Conservation (phyloP, 805 yeast genomes). For the Scheffersomyces spartinae region DNA sequence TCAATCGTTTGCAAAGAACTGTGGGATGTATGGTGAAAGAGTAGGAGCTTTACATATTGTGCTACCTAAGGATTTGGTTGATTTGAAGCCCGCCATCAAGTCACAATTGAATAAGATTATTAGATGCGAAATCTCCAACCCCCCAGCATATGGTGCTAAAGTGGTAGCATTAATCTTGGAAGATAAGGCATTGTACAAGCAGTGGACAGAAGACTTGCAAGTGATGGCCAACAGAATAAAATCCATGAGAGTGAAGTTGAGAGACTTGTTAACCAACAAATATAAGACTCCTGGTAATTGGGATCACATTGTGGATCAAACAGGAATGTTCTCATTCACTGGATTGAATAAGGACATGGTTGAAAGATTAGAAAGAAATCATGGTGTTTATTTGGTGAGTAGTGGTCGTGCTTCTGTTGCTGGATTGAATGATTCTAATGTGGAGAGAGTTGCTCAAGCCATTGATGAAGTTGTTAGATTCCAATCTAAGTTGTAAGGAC, state of each 20-base stretch:
- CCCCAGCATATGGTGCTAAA: constrained; percentile 94
- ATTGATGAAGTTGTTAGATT: constrained; percentile 63
- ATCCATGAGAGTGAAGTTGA: constrained; percentile 63
- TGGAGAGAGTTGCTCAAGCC: constrained; percentile 67
- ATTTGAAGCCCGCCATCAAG: constrained; percentile 43
- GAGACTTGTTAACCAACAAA: constrained; percentile 39
- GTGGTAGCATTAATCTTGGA: constrained; percentile 67
- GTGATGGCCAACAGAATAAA: constrained; percentile 82
- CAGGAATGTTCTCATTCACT: constrained; percentile 95
- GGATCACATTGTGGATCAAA: constrained; percentile 84
- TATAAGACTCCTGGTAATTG: constrained; percentile 80
- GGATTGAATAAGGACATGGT: constrained; percentile 76
- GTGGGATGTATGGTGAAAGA: constrained; percentile 97
- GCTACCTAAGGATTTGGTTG: constrained; percentile 30
- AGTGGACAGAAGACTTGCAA: constrained; percentile 77
- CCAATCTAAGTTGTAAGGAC: too few species aligned
- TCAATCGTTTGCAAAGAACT: constrained; percentile 94
- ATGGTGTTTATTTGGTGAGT: constrained; percentile 69
- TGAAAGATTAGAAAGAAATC: constrained; percentile 59
- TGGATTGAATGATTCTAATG: constrained; percentile 74
- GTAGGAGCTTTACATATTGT: constrained; percentile 85
- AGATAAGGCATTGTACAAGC: constrained; percentile 52
- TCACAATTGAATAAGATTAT: constrained; percentile 70
- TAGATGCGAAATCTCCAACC: constrained; percentile 82
- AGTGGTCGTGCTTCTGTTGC: constrained; percentile 92